Evolutionary conservation across 2,329 filamentous ascomycete genomes (phyloP), one percentile per base, ranked within the genome.

Genomic region (Periconia macrospinosa): DNA sequence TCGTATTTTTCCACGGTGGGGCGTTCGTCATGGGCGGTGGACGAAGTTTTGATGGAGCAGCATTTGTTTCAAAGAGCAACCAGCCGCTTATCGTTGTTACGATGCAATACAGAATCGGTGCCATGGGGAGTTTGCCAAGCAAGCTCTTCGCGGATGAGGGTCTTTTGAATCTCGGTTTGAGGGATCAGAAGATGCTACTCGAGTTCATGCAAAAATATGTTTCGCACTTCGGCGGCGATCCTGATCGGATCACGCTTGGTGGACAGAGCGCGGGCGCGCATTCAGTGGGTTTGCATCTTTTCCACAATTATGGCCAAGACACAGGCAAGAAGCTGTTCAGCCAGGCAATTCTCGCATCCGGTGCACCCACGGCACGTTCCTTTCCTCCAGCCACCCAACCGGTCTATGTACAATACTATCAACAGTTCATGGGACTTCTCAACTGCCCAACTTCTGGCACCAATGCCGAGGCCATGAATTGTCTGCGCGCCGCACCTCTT

Each of bases 151-250:
- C 71, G 57, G 63, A 71, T 17, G 62, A 69, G 40, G 68, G 61
- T 8, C 54, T 72, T 19, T 45, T 74, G 53, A 74, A 74, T 41
- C 55, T 74, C 1, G 70, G 68, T 0, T 44, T 74, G 10, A 53
- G 62, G 2, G 70, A 73, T 45, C 66, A 69, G 53, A 62, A 52
- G 27, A 58, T 65, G 58, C 55, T 62, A 37, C 59, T 74, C 15
- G 70, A 76, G 53, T 79, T 77, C 59, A 52, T 77, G 18, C 66
- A 72, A 11, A 67, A 75, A 41, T 77, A 79, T 48, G 70, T 76
- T 19, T 45, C 49, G 54, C 52, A 55, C 41, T 71, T 67, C 70
- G 77, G 65, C 5, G 77, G 76, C 14, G 74, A 79, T 57, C 63
- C 71, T 8, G 55, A 68, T 20, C 58, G 68, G 3, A 72, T 79